Base-by-base conservation (phyloP, 2,329 filamentous ascomycete genomes). In the Scortechinia acanthostroma region DNA sequence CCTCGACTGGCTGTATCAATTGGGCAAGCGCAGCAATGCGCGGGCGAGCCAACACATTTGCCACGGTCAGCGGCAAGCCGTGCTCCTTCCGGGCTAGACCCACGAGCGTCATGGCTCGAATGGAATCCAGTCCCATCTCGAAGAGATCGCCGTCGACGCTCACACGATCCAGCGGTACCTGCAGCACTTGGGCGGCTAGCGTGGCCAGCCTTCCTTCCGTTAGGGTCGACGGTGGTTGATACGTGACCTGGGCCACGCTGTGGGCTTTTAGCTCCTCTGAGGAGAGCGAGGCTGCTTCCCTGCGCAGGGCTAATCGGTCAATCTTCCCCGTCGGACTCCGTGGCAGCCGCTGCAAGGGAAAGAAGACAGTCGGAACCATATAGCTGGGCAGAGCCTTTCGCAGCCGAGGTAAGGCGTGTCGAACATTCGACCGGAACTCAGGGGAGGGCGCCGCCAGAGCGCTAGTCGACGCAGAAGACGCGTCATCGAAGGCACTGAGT, bases 51-150 rank as follows among this genome's bases (percentile, higher is more conserved):
- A 30, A n/a, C 25, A 30, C 25, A 30, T 30, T n/a, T 10, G 25
- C 25, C 25, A 30, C 25, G 25, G 25, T 30, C 10, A 30, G 10
- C 10, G 10, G 25, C 25, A 30, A 30, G 25, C 25, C 25, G 10
- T n/a, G 10, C 25, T 30, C n/a, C n/a, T 58, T 60, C 44, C 68
- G 60, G 3, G 70, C 67, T 15, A 62, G 59, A 2, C 69, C 62
- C 1, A 73, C 68, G 2, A 76, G 60, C 45, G 60, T 68, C 72
- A 76, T 76, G 2, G 71, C 71, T n/a, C 64, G 60, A 2, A 76
- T 59, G 0, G 72, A 76, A 55, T 76, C 72, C 4, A 73, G 70
- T 1, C 70, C 71, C 1, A 74, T 58, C 1, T 59, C 59, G 52
- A 74, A 69, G 58, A 74, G 74, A 55, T 64, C 66, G 51, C 68